phyloP scores from a whole-genome alignment of 306 rosid genomes.

The Dryas octopetala region DNA sequence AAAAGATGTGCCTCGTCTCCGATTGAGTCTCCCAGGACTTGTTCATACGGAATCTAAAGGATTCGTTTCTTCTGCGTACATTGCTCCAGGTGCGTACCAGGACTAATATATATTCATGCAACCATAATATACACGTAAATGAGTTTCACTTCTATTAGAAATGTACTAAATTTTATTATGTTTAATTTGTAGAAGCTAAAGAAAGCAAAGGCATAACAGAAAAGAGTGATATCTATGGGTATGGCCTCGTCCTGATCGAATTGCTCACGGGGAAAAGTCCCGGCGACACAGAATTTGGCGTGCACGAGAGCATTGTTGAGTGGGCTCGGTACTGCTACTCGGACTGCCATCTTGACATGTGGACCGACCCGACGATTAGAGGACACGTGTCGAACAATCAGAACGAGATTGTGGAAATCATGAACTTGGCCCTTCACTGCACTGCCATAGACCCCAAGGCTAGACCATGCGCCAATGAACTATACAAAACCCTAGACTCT shows the following conservation, averaged over 20 bases:
- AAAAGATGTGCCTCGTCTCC: conserved; percentile 55
- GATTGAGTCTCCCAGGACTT: conserved; percentile 40
- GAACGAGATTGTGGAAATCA: conserved; percentile 62
- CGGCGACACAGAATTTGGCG: conserved; percentile 48
- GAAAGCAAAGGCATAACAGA: conserved; percentile 44
- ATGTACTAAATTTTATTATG: too few relatives aligned
- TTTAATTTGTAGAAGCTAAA: conserved; percentile 46
- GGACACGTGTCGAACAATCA: conserved; percentile 37
- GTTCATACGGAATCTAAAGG: conserved; percentile 34
- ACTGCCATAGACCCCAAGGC: conserved; percentile 73
- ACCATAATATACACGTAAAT: background rate
- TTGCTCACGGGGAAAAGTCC: conserved; percentile 76
- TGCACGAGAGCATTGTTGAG: conserved; percentile 53
- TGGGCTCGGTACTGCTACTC: conserved; percentile 90
- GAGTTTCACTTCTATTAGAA: too few relatives aligned
- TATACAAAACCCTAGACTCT: conserved; percentile 51
- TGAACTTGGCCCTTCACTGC: conserved; percentile 80
- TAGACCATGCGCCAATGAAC: conserved; percentile 67
- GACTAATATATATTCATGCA: conserved; percentile 21
- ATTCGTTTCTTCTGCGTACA: conserved; percentile 48
- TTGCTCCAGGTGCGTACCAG: conserved; percentile 57
- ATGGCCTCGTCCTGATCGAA: conserved; percentile 68
- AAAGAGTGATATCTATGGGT: conserved; percentile 67
- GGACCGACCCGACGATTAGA: conserved; percentile 60
- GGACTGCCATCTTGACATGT: conserved; percentile 63